Conservation (phyloP, 129 eudicot genomes). For the Tagetes erecta region DNA sequence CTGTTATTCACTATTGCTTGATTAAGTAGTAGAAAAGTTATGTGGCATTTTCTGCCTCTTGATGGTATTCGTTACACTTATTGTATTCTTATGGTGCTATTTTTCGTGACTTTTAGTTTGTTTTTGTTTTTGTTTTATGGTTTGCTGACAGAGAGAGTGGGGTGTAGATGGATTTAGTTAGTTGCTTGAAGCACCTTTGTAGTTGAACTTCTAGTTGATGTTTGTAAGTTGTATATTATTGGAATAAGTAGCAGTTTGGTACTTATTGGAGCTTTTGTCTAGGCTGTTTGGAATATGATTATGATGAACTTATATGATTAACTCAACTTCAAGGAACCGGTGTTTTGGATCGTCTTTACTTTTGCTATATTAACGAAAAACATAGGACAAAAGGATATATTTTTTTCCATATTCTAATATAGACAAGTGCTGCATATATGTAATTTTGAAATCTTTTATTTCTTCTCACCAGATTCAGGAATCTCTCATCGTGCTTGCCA, state of each 20-base stretch:
- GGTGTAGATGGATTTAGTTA: slow-evolving; percentile 8
- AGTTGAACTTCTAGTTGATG: slow-evolving; percentile 10
- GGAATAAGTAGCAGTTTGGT: not conserved
- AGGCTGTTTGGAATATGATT: not conserved
- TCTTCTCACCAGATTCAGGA: slow-evolving; percentile 40
- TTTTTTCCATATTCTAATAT: not conserved
- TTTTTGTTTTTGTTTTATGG: slow-evolving; percentile 6
- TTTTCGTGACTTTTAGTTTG: not conserved
- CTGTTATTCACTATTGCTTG: not conserved
- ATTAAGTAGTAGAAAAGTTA: not conserved
- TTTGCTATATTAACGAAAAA: no score
- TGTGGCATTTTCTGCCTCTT: not conserved
- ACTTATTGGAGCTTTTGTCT: not conserved
- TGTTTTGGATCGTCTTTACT: no score
- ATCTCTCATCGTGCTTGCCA: slow-evolving; percentile 49
- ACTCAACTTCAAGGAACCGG: not conserved
- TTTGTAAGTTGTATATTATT: not conserved
- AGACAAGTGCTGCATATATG: slow-evolving; percentile 14
- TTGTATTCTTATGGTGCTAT: not conserved
- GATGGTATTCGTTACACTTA: not conserved
- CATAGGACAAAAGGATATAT: not conserved
- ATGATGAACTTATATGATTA: not conserved
- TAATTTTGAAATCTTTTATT: slow-evolving; percentile 5
- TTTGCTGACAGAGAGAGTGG: not conserved
- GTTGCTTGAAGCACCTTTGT: slow-evolving; percentile 7